A percentile compares a stretch with the other conserved stretches of the same genome.
phyloP scores from a whole-genome alignment of 768 basidiomycete genomes.

The Epithele typhae region DNA sequence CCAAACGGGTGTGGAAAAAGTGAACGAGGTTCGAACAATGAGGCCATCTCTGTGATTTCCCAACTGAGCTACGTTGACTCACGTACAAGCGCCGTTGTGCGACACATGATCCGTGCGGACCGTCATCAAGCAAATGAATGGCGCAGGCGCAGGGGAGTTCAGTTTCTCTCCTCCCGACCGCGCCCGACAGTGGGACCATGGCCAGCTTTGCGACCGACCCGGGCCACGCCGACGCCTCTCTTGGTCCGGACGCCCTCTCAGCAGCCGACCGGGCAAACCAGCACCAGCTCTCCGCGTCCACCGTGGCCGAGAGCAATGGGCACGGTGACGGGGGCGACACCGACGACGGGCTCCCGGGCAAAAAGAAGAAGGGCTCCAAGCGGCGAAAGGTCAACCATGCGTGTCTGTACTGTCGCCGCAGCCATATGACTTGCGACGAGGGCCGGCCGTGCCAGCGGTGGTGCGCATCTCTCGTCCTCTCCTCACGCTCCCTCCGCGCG shows the following conservation, averaged over 20 bases:
- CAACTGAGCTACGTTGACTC: too few species aligned
- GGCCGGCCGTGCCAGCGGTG: constrained; percentile 90
- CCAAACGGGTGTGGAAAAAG: too few species aligned
- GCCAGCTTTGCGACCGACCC: constrained; percentile 23
- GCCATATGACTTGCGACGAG: constrained; percentile 92
- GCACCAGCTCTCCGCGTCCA: constrained; percentile 9
- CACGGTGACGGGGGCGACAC: constrained; percentile 13
- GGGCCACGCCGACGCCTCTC: constrained; percentile 24
- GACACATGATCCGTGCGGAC: too few species aligned
- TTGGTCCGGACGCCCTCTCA: constrained; percentile 18
- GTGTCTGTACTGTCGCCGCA: constrained; percentile 87
- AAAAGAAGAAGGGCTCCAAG: constrained; percentile 47
- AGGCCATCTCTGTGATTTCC: too few species aligned
- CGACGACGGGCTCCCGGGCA: constrained; percentile 31
- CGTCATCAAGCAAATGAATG: too few species aligned
- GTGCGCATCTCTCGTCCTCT: constrained; percentile 42
- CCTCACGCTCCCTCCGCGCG: background rate
- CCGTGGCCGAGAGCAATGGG: constrained; percentile 11
- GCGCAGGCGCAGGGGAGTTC: too few species aligned
- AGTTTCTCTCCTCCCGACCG: constrained; percentile 18
- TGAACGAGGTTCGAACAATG: too few species aligned
- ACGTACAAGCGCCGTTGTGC: too few species aligned
- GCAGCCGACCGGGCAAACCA: constrained; percentile 13
- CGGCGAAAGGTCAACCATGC: constrained; percentile 89
- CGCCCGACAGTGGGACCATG: constrained; percentile 20